These are phyloP conservation scores for Cladobotryum mycophilum DNA, from an alignment of 2,329 filamentous ascomycete species.

Conservation along the genomic window DNA sequence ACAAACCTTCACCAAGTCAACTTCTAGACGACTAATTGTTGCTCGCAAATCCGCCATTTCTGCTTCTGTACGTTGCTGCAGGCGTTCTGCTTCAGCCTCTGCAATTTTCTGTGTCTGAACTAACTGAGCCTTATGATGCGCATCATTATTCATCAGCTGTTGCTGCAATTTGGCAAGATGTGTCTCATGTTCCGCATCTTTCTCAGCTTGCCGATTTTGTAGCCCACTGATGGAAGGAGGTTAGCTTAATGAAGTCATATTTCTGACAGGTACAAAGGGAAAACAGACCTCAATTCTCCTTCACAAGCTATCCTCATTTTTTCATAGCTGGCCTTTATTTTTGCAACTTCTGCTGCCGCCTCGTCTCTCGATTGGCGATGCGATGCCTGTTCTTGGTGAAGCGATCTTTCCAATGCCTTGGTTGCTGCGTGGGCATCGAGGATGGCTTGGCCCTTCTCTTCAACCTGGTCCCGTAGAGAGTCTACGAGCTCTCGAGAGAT, in stretches of 20 bases:
- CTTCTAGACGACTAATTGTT: conserved; percentile 55
- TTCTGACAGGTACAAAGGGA: not conserved
- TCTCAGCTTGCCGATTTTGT: conserved; percentile 24
- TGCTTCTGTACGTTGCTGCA: conserved; percentile 46
- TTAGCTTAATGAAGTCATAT: conserved; percentile 1
- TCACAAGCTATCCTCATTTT: conserved; percentile 22
- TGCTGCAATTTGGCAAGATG: conserved; percentile 13
- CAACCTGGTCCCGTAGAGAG: conserved; percentile 68
- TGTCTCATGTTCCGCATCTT: conserved; percentile 19
- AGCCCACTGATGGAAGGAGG: conserved; percentile 22
- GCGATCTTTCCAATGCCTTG: conserved; percentile 42
- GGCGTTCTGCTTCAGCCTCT: conserved; percentile 44
- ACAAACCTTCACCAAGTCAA: conserved; percentile 53
- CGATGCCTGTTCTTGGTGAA: conserved; percentile 69
- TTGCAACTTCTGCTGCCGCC: conserved; percentile 21
- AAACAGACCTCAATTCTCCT: conserved; percentile 46
- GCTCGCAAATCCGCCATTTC: conserved; percentile 58
- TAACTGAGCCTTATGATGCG: conserved; percentile 30
- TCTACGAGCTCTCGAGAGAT: conserved; percentile 94
- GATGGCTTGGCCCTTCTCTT: conserved; percentile 57
- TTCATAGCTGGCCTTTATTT: conserved; percentile 26
- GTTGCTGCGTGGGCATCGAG: conserved; percentile 41
- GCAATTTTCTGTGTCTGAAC: conserved; percentile 42
- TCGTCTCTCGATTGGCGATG: conserved; percentile 60
- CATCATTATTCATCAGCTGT: conserved; percentile 18